A percentile compares a stretch with the other conserved stretches of the same genome.
Evolutionary conservation across 2,329 filamentous ascomycete genomes (phyloP).

Genomic region (Talaromyces islandicus): DNA sequence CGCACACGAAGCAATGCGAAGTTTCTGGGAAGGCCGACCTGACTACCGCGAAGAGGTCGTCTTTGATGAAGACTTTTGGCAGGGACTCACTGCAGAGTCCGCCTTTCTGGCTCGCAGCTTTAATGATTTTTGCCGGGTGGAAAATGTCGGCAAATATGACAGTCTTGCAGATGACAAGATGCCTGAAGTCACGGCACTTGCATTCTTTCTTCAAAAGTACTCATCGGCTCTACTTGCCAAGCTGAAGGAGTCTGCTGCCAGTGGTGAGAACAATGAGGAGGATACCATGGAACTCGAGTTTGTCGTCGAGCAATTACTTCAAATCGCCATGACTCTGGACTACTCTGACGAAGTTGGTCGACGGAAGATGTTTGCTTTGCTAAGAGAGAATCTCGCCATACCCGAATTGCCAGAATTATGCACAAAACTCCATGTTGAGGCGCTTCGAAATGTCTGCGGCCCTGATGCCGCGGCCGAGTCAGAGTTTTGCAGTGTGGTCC

Average conservation of each 20-base stretch:
- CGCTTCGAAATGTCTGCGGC: constrained; percentile 76
- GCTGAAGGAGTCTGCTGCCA: constrained; percentile 30
- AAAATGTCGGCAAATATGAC: constrained; percentile 68
- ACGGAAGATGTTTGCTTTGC: constrained; percentile 88
- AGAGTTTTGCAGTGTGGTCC: constrained; percentile 52
- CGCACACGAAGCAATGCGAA: constrained; percentile 86
- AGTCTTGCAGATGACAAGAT: constrained; percentile 83
- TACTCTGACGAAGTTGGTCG: constrained; percentile 97
- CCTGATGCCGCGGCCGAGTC: constrained; percentile 43
- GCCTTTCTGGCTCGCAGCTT: constrained; percentile 88
- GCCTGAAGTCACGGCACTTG: constrained; percentile 87
- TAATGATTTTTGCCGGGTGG: constrained; percentile 81
- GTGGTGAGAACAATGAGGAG: constrained; percentile 66
- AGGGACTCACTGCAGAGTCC: constrained; percentile 62
- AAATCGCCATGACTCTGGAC: constrained; percentile 86
- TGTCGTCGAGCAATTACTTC: constrained; percentile 87
- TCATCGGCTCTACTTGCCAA: constrained; percentile 48
- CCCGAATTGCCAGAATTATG: constrained; percentile 86
- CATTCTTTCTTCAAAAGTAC: constrained; percentile 79
- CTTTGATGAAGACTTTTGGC: constrained; percentile 43
- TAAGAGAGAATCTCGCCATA: constrained; percentile 78
- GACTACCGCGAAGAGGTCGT: constrained; percentile 43
- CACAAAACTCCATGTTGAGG: constrained; percentile 79
- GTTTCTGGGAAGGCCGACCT: constrained; percentile 90
- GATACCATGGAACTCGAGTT: constrained; percentile 89